Conservation (phyloP, 768 basidiomycete genomes). For the Peribolospora kevripleyi region DNA sequence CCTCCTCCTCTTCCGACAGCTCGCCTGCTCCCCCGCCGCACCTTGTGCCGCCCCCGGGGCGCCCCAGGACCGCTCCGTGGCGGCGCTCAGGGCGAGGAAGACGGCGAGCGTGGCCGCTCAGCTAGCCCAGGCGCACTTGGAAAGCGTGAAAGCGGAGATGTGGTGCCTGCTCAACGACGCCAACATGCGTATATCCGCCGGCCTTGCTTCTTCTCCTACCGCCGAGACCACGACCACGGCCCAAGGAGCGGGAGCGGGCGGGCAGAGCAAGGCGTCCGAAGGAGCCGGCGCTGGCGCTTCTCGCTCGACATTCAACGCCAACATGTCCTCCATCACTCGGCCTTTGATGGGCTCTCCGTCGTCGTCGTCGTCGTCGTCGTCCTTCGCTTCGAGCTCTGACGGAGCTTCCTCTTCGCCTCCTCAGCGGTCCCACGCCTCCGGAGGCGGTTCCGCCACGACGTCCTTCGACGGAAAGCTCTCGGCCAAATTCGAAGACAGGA, state of each 20-base stretch:
- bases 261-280: too few relatives aligned
- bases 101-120: slow-evolving; percentile 10
- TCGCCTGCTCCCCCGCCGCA: slow-evolving; percentile 29
- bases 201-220: background rate
- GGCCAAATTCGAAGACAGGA: slow-evolving; percentile 10
- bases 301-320: too few relatives aligned
- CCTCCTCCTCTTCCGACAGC: slow-evolving; percentile 52
- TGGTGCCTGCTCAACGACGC: slow-evolving; percentile 23
- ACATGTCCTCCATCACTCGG: too few relatives aligned
- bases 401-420: too few relatives aligned
- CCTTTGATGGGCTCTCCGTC: background rate
- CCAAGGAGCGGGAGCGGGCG: too few relatives aligned
- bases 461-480: slow-evolving; percentile 4
- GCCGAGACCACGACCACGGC: too few relatives aligned
- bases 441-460: too few relatives aligned
- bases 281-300: too few relatives aligned
- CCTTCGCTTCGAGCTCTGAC: too few relatives aligned
- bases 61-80: background rate
- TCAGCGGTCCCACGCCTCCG: too few relatives aligned
- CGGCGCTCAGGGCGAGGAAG: background rate
- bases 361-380: background rate
- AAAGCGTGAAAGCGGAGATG: slow-evolving; percentile 46
- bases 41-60: background rate
- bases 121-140: slow-evolving; percentile 17
- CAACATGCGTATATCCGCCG: slow-evolving; percentile 19